Conservation (phyloP, 2,329 filamentous ascomycete species). For the Exophiala phaeomuriformis region DNA sequence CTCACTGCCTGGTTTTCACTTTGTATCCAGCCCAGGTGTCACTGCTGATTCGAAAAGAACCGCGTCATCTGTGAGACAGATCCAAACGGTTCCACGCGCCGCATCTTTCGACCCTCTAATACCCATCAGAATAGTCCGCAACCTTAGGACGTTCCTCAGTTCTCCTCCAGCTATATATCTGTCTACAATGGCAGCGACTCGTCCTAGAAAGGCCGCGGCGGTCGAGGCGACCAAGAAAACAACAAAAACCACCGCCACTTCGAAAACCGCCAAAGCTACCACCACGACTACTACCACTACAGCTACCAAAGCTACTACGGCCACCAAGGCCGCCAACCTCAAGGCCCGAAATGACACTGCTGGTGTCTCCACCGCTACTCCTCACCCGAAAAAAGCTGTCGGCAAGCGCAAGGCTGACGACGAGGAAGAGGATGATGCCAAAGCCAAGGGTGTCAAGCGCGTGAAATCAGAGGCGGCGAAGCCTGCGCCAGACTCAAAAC, state of each 20-base stretch:
- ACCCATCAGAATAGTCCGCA: background rate
- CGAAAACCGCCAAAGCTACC: slow-evolving; percentile 6
- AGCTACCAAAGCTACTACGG: background rate
- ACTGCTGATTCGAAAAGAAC: too few species aligned
- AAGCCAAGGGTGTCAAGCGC: slow-evolving; percentile 19
- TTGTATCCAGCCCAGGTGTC: background rate
- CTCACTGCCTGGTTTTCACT: background rate
- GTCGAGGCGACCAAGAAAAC: slow-evolving; percentile 11
- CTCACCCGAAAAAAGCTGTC: slow-evolving; percentile 6
- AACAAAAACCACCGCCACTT: slow-evolving; percentile 2
- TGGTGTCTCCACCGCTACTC: background rate
- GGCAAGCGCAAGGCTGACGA: slow-evolving; percentile 26
- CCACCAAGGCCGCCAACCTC: background rate
- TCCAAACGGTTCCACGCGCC: background rate
- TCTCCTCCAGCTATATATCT: background rate
- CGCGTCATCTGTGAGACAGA: too few species aligned
- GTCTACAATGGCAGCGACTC: slow-evolving; percentile 17
- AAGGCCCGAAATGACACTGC: too few species aligned
- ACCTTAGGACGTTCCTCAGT: background rate
- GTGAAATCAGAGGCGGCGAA: slow-evolving; percentile 4
- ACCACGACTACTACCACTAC: background rate
- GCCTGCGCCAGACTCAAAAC: background rate
- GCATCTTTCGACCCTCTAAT: background rate
- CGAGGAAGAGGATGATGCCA: slow-evolving; percentile 12
- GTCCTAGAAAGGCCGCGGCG: slow-evolving; percentile 14